These are phyloP conservation scores for Waitea zeae DNA, from an alignment of 1,284 basidiomycete species.

Conservation along the genomic window DNA sequence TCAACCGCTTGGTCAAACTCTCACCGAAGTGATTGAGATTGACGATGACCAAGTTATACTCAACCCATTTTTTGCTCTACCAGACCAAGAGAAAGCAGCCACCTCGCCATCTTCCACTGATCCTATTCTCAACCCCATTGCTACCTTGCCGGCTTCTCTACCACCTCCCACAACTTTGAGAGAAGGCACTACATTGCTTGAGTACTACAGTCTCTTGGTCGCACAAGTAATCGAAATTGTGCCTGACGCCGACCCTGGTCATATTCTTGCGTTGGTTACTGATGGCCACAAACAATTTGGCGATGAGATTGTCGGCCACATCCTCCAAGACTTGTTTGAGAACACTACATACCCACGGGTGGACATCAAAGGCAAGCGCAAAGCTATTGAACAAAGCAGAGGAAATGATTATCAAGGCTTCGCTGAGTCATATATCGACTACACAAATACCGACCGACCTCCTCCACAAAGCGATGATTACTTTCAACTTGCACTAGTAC, in stretches of 20 bases:
- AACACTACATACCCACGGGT: slow-evolving; percentile 1
- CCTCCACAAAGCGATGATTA: background rate
- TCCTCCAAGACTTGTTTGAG: slow-evolving; percentile 2
- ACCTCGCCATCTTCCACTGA: too few species aligned
- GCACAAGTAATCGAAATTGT: too few species aligned
- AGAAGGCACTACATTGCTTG: too few species aligned
- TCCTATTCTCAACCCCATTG: too few species aligned
- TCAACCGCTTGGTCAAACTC: too few species aligned
- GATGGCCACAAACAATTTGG: background rate
- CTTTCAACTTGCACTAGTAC: background rate
- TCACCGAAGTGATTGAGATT: too few species aligned
- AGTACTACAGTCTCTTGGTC: too few species aligned
- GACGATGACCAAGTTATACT: too few species aligned
- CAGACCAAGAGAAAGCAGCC: too few species aligned
- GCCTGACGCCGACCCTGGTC: slow-evolving; percentile 2
- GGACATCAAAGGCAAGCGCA: slow-evolving; percentile 2
- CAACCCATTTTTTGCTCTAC: too few species aligned
- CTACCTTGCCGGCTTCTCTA: too few species aligned
- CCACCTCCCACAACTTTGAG: too few species aligned
- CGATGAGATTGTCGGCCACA: background rate
- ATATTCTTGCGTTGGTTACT: background rate
- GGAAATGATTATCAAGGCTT: background rate
- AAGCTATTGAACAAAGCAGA: background rate
- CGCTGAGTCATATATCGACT: background rate
- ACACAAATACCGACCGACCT: background rate